Conservation (phyloP, 2,329 filamentous ascomycete species). For the Venturia carpophila region DNA sequence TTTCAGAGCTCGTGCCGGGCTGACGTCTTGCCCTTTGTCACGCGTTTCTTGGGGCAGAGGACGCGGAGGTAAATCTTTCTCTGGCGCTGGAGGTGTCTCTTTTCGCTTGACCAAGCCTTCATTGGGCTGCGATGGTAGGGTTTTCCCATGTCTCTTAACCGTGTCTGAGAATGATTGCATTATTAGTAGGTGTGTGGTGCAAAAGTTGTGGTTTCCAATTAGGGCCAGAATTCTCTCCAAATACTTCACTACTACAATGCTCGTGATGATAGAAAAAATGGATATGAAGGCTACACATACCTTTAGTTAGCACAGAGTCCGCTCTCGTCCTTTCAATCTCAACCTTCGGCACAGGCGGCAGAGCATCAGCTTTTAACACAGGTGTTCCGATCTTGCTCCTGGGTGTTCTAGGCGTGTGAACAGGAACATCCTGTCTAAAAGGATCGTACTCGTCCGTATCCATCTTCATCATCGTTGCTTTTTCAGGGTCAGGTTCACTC, state of each 20-base stretch:
- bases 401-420: not conserved
- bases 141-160: not conserved
- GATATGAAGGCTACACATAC: not conserved
- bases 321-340: constrained; percentile 3
- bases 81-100: not conserved
- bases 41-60: not conserved
- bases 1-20: not conserved
- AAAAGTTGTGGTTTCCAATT: not conserved
- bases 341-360: not conserved
- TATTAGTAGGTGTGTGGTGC: not conserved
- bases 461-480: not conserved
- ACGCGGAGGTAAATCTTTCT: constrained; percentile 5
- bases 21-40: constrained; percentile 8
- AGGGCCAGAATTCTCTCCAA: not conserved
- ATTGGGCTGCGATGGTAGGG: constrained; percentile 10
- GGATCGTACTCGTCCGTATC: constrained; percentile 16
- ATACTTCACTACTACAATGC: not conserved
- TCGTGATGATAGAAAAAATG: not conserved
- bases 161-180: not conserved
- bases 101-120: not conserved
- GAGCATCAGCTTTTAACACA: not conserved
- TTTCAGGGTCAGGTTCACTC: not conserved
- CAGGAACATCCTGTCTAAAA: constrained; percentile 7
- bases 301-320: not conserved
- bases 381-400: not conserved